Percentiles rank a stretch among this genome's conserved stretches.
These are phyloP conservation scores for Zalaria obscura DNA, from an alignment of 2,329 filamentous ascomycete genomes.

Conservation along the genomic window DNA sequence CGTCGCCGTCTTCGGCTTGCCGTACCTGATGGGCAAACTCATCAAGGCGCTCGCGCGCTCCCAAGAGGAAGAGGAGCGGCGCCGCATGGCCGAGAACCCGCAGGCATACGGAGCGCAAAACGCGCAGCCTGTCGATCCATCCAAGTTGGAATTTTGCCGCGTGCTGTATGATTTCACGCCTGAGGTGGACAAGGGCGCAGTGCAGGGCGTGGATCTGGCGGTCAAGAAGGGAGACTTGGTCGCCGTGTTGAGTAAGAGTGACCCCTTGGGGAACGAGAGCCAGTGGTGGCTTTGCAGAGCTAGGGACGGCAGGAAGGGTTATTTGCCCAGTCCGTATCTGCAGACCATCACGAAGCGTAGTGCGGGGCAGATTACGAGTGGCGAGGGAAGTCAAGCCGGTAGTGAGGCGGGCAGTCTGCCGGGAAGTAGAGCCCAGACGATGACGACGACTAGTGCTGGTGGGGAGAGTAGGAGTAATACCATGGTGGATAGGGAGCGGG, in stretches of 20 bases:
- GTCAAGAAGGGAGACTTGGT: conserved; percentile 94
- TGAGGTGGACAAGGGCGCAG: conserved; percentile 39
- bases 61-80: conserved; percentile 69
- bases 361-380: conserved; percentile 29
- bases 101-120: conserved; percentile 29
- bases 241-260: conserved; percentile 80
- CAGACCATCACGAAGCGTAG: conserved; percentile 53
- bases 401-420: conserved; percentile 28
- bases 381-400: conserved; percentile 17
- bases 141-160: conserved; percentile 91
- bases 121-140: conserved; percentile 55
- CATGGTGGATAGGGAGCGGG: conserved; percentile 31
- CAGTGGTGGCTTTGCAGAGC: conserved; percentile 97
- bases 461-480: conserved; percentile 24
- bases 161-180: conserved; percentile 90
- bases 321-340: conserved; percentile 81
- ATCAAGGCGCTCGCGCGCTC: conserved; percentile 72
- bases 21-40: conserved; percentile 93
- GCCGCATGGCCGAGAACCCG: conserved; percentile 37
- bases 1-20: conserved; percentile 83
- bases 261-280: conserved; percentile 79
- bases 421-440: conserved; percentile 39
- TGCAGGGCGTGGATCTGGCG: conserved; percentile 66
- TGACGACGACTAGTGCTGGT: conserved; percentile 30
- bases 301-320: conserved; percentile 78